Percentiles rank a stretch among this genome's conserved stretches.
phyloP scores from a whole-genome alignment of 139 green algal species.

The Coelastrella sp. region DNA sequence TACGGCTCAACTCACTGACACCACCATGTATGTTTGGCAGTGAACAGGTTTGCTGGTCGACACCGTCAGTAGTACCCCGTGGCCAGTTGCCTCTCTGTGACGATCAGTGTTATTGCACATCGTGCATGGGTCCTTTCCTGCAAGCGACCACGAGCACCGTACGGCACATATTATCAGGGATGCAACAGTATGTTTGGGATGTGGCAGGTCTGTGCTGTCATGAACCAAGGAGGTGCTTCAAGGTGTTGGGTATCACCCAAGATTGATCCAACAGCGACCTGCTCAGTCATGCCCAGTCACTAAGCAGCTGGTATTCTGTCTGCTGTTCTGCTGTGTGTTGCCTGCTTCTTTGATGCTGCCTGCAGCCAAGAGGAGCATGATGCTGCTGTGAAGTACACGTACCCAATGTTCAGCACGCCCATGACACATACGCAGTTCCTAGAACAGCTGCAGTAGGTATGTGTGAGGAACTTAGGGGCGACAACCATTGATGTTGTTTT shows the following conservation, averaged over 20 bases:
- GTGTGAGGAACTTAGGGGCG: no score
- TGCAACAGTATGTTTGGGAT: no score
- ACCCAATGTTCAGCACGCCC: constrained; percentile 59
- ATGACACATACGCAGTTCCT: constrained; percentile 35
- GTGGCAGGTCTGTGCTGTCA: no score
- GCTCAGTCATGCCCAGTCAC: neutral
- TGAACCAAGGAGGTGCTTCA: neutral
- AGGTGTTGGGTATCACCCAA: neutral
- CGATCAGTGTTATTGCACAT: no score
- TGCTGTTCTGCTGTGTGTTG: neutral
- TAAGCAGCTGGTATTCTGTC: neutral
- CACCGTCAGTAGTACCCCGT: neutral
- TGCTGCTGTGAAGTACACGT: constrained; percentile 57
- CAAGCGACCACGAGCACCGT: no score
- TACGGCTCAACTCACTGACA: neutral
- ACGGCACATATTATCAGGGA: no score
- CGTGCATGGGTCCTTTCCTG: no score
- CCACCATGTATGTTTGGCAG: neutral
- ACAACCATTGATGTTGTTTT: no score
- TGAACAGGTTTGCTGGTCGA: neutral
- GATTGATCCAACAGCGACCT: neutral
- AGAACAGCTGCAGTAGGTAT: neutral
- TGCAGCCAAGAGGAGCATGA: constrained; percentile 60
- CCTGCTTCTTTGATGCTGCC: no score
- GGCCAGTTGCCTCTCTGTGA: neutral